Conservation (phyloP, 1,284 basidiomycete genomes). For the Serendipita sp. region DNA sequence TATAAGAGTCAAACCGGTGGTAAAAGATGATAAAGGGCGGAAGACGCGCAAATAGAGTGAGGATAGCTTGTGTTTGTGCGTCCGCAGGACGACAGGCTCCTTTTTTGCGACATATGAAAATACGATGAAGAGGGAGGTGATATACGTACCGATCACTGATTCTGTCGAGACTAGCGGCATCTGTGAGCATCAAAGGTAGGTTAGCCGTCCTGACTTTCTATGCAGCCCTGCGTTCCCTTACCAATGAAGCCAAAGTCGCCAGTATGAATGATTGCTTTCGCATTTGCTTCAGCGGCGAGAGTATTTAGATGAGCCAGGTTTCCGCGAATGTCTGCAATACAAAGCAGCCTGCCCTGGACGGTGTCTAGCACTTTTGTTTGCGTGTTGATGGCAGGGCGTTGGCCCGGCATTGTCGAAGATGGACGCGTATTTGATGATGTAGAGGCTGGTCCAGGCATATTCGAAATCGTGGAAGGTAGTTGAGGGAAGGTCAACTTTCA, state of each 20-base stretch:
- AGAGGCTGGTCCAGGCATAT: constrained; percentile 4
- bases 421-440: constrained; percentile 8
- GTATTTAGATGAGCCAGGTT: constrained; percentile 78
- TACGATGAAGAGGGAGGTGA: neutral
- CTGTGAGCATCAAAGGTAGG: constrained; percentile 25
- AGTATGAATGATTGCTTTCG: constrained; percentile 92
- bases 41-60: too few species aligned
- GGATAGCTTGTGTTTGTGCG: too few species aligned
- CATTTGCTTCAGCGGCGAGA: constrained; percentile 76
- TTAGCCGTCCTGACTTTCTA: too few species aligned
- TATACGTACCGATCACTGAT: constrained; percentile 68
- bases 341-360: constrained; percentile 77
- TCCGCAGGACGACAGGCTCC: neutral
- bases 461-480: neutral
- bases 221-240: constrained; percentile 22
- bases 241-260: constrained; percentile 99
- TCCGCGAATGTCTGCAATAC: constrained; percentile 91
- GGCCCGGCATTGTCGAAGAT: constrained; percentile 4
- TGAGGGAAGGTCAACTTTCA: neutral
- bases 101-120: neutral
- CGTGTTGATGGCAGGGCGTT: constrained; percentile 38
- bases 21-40: neutral
- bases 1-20: neutral
- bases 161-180: constrained; percentile 66
- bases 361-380: constrained; percentile 64